Base-by-base conservation (phyloP, 169 alveolate genomes). In the Cyclospora cayetanensis region DNA sequence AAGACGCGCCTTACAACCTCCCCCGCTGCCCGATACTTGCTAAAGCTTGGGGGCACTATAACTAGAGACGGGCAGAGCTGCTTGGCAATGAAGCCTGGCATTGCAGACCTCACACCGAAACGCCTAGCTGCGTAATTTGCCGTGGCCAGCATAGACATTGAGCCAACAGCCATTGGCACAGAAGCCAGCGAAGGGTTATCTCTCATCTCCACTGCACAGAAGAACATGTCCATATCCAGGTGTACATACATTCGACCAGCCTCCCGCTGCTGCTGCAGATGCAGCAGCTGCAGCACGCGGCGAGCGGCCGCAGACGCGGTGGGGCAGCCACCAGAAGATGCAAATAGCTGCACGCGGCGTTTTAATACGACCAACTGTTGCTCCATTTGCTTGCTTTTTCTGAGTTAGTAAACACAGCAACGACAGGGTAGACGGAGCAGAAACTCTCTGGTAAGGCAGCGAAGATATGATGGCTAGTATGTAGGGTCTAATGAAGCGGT, bases 41-140 rank as follows among this genome's bases (percentile, higher is more conserved):
- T 12, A 41, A 80, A 80, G 50, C 52, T 80, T 35, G 89, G 74
- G 22, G 66, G 74, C 43, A 95, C 88, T 35, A 95, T 90, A 3
- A 79, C 80, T 2, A 95, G 92, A 55, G 93, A 93, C 18, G 97
- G 96, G 79, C 96, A 96, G 20, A 96, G 80, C 91, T 95, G 95
- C 65, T 95, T 92, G 4, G 97, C 98, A 31, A 97, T 96, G 92
- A 97, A 97, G 1, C 97, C 97, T 31, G 98, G 98, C 98, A 97
- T 97, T 20, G 98, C 98, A 39, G 98, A 95, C 76, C 98, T 93
- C 34, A 97, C 98, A 22, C 98, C 98, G 92, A 83, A 96, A 79
- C 96, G 95, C 80, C 98, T 93, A 11, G 98, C 98, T 11, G 96
- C 96, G 93, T 97, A 97, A 91, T 97, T 97, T 42, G 98, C 94